Evolutionary conservation across 106 monocot genomes (phyloP), one percentile per base, ranked within the genome.

Genomic region (Posidonia australis): DNA sequence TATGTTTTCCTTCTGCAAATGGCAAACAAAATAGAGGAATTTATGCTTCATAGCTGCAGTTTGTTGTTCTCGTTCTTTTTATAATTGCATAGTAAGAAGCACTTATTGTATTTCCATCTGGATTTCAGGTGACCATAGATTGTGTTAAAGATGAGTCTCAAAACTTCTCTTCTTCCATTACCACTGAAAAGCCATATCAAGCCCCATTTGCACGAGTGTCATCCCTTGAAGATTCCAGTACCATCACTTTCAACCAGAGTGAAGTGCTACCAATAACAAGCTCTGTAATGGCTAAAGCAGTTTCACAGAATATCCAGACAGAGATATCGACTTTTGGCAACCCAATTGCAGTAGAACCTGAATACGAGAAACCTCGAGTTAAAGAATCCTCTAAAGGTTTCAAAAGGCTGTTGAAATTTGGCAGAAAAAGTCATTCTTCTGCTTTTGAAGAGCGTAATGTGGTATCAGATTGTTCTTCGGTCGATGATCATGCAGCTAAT

Each of bases 361-460:
- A 82, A 46, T 16, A 51, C 51, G 80, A 81, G 49, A 85, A 84
- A 66, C 68, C 82, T 64, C 73, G 73, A 28, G 74, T 52, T 48
- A 86, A 78, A 70, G 86, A 87, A 66, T 65, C 76, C 7, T 41
- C 84, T 14, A 93, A 86, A 75, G 93, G 93, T 21, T 81, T 93
- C 32, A 81, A 84, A 65, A 88, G 83, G 70, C 64, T 93, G 53
- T 70, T 83, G 60, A 93, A 93, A 61, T 86, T 93, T 72, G 88
- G 85, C 54, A 88, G 77, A 62, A 89, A 81, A 77, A 76, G 67
- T 71, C 79, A 78, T 18, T 52, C 20, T 36, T 82, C 84, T 64
- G 54, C 59, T 64, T 62, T 64, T 19, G 75, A 77, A 23, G 89
- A 85, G 32, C 66, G 43, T 31, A 62, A 66, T 27, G 16, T 58